Percentiles rank a stretch among this genome's conserved stretches.
Evolutionary conservation across 2,329 filamentous ascomycete species (phyloP).

Genomic region (Davidsoniella eucalypti): DNA sequence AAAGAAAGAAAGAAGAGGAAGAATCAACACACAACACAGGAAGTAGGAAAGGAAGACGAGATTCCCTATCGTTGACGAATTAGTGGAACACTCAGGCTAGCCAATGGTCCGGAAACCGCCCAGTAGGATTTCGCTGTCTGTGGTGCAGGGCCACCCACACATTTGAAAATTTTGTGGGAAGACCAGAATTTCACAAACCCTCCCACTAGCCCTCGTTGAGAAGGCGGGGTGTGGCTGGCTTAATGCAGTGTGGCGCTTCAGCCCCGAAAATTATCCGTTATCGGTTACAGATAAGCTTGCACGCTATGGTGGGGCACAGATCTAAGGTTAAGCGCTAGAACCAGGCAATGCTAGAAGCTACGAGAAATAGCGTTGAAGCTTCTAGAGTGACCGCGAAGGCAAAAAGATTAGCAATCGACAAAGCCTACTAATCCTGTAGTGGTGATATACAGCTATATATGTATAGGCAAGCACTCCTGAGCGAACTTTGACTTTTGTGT

Average conservation of each 20-base stretch:
- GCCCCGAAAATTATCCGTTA: neutral
- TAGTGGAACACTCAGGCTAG: slow-evolving; percentile 10
- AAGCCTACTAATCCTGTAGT: neutral
- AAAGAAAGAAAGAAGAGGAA: slow-evolving; percentile 12
- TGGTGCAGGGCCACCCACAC: slow-evolving; percentile 15
- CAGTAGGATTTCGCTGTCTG: slow-evolving; percentile 12
- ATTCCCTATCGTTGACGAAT: slow-evolving; percentile 15
- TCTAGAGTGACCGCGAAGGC: slow-evolving; percentile 14
- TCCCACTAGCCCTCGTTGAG: slow-evolving; percentile 23
- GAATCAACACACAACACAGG: slow-evolving; percentile 12
- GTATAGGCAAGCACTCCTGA: neutral
- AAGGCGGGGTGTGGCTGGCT: slow-evolving; percentile 3
- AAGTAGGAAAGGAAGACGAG: slow-evolving; percentile 16
- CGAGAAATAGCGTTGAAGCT: slow-evolving; percentile 21
- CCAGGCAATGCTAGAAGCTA: slow-evolving; percentile 20
- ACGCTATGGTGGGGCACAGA: neutral
- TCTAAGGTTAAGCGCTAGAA: slow-evolving; percentile 7
- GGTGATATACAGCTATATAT: slow-evolving; percentile 2
- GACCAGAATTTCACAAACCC: slow-evolving; percentile 20
- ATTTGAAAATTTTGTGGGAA: slow-evolving; percentile 25
- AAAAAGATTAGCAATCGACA: neutral
- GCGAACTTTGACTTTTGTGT: too few species aligned
- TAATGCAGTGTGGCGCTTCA: neutral
- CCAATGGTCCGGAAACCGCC: slow-evolving; percentile 2
- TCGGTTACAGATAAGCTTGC: slow-evolving; percentile 4